phyloP scores from a whole-genome alignment of 331 rosid genomes.

The Prunus yedoensis region DNA sequence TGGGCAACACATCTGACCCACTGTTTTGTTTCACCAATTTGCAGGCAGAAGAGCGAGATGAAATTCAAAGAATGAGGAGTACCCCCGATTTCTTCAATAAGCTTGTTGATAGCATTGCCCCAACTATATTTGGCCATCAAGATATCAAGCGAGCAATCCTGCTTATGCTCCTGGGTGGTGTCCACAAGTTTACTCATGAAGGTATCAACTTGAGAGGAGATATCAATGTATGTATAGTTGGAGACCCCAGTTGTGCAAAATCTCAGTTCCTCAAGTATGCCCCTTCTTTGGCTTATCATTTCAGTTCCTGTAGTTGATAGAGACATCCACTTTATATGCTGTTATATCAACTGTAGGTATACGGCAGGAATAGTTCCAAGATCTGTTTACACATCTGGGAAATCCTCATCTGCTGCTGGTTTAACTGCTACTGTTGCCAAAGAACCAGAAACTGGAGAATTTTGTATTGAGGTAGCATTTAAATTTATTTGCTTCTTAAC shows the following conservation, averaged over 20 bases:
- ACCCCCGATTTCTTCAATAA: slow-evolving; percentile 92
- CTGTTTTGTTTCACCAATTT: slow-evolving; percentile 14
- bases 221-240: slow-evolving; percentile 87
- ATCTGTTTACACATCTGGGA: slow-evolving; percentile 97
- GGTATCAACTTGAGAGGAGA: slow-evolving; percentile 98
- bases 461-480: slow-evolving; percentile 84
- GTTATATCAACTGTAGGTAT: slow-evolving; percentile 54
- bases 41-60: slow-evolving; percentile 77
- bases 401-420: slow-evolving; percentile 99
- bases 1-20: not conserved
- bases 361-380: slow-evolving; percentile 89
- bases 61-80: slow-evolving; percentile 78
- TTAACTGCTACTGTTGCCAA: slow-evolving; percentile 99
- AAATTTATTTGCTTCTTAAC: not conserved
- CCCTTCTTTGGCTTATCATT: slow-evolving; percentile 8
- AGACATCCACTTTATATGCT: slow-evolving; percentile 26
- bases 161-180: slow-evolving; percentile 95
- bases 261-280: slow-evolving; percentile 94
- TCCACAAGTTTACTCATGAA: slow-evolving; percentile 93
- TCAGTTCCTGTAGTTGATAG: slow-evolving; percentile 12
- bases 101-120: slow-evolving; percentile 87
- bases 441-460: slow-evolving; percentile 99
- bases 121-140: slow-evolving; percentile 89
- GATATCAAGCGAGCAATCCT: slow-evolving; percentile 97
- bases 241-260: slow-evolving; percentile 98